Percentiles rank a stretch among this genome's conserved stretches.
phyloP scores from a whole-genome alignment of 495 filamentous ascomycete species.

The Bryoglossum gracile region DNA sequence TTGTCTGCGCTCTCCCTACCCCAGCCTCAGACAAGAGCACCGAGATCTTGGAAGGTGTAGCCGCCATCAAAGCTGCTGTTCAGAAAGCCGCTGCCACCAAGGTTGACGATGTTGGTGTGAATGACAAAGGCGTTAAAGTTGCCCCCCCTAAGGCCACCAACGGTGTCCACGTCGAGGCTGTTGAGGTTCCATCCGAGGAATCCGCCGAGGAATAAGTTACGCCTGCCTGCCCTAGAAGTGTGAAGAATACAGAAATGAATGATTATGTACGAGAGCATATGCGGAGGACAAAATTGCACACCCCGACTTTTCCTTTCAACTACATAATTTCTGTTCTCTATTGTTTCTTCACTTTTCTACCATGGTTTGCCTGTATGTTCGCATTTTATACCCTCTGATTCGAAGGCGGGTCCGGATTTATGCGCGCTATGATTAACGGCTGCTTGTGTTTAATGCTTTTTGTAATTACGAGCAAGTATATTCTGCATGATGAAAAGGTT shows the following conservation, averaged over 20 bases:
- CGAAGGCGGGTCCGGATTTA: not conserved
- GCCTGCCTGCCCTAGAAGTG: no score
- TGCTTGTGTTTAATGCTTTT: no score
- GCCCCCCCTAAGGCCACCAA: conserved; percentile 2
- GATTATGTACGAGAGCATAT: no score
- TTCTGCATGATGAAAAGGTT: no score
- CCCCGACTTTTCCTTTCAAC: no score
- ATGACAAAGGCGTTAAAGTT: conserved; percentile 16
- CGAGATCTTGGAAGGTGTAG: not conserved
- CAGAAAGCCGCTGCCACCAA: not conserved
- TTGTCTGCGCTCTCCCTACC: conserved; percentile 5
- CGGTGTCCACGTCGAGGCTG: conserved; percentile 13
- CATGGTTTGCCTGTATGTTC: no score
- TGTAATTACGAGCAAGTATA: no score
- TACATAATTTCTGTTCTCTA: no score
- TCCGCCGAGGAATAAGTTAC: no score
- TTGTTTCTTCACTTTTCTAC: not conserved
- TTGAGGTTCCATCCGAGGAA: conserved; percentile 9
- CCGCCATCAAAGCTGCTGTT: not conserved
- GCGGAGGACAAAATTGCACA: no score
- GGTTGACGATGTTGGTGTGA: conserved; percentile 4
- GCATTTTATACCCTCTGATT: not conserved
- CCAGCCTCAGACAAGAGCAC: not conserved
- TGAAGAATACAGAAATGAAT: no score
- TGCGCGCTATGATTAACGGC: not conserved